Percentiles rank a stretch among this genome's conserved stretches.
phyloP scores from a whole-genome alignment of 164 flowering plant species.

The Umbilicus rupestris region DNA sequence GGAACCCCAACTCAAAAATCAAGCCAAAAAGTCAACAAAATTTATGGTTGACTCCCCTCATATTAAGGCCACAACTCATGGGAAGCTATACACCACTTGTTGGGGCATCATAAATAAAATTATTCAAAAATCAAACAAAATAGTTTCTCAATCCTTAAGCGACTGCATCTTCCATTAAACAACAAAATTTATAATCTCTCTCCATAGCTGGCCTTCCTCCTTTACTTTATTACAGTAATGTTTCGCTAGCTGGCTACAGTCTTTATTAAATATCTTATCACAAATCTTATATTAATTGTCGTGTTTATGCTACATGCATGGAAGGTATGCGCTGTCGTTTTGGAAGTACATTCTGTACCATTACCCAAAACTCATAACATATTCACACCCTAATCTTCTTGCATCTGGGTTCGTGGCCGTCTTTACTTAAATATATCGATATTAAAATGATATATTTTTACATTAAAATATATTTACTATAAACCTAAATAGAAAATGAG shows the following conservation, averaged over 20 bases:
- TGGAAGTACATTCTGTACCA: constrained; percentile 6
- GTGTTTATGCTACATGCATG: neutral
- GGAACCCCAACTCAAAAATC: neutral
- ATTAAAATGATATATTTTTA: too few relatives aligned
- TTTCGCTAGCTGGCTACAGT: neutral
- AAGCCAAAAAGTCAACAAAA: constrained; percentile 14
- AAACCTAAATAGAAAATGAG: too few relatives aligned
- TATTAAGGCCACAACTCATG: neutral
- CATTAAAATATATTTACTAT: too few relatives aligned
- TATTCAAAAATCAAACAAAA: too few relatives aligned
- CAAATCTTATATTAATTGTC: neutral
- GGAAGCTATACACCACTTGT: constrained; percentile 1
- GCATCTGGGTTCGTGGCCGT: too few relatives aligned
- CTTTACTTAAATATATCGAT: too few relatives aligned
- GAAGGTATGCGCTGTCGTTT: constrained; percentile 4
- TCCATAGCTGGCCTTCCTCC: constrained; percentile 3
- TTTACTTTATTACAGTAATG: constrained; percentile 4
- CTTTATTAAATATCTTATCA: neutral
- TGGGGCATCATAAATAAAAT: neutral
- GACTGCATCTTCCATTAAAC: neutral
- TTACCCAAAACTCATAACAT: neutral
- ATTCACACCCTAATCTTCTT: neutral
- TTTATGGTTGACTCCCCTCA: neutral
- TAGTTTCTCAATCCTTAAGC: neutral
- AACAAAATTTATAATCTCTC: neutral